These are phyloP conservation scores for Penicillium waksmanii DNA, from an alignment of 495 filamentous ascomycete species.

Conservation along the genomic window DNA sequence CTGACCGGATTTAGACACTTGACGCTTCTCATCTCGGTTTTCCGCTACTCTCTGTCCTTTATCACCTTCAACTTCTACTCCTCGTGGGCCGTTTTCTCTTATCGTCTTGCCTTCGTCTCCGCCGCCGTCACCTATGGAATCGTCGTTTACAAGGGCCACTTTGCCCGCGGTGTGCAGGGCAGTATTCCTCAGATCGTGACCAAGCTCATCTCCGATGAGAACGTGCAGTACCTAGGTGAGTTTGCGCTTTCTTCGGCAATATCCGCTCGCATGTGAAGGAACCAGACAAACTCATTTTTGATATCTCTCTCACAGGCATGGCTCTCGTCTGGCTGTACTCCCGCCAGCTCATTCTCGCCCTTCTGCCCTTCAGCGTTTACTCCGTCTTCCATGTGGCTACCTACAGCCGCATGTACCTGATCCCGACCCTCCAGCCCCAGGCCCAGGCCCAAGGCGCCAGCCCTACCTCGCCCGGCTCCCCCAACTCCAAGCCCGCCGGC, in stretches of 20 bases:
- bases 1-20: slow-evolving; percentile 66
- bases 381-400: slow-evolving; percentile 97
- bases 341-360: slow-evolving; percentile 84
- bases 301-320: slow-evolving; percentile 64
- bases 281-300: slow-evolving; percentile 14
- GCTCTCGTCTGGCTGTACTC: slow-evolving; percentile 93
- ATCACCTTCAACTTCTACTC: slow-evolving; percentile 81
- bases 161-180: slow-evolving; percentile 70
- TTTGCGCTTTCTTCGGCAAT: slow-evolving; percentile 15
- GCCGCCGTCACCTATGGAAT: slow-evolving; percentile 95
- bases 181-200: slow-evolving; percentile 61
- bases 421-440: slow-evolving; percentile 53
- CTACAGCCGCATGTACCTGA: slow-evolving; percentile 58
- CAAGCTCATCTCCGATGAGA: slow-evolving; percentile 81
- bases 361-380: slow-evolving; percentile 95
- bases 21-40: slow-evolving; percentile 76
- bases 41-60: slow-evolving; percentile 81
- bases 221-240: slow-evolving; percentile 95
- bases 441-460: slow-evolving; percentile 37
- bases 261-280: background rate
- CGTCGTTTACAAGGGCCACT: slow-evolving; percentile 97
- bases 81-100: slow-evolving; percentile 73
- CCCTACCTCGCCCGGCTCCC: slow-evolving; percentile 60
- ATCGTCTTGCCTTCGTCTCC: slow-evolving; percentile 85
- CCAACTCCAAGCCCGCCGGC: slow-evolving; percentile 56